phyloP scores from a whole-genome alignment of 2,329 filamentous ascomycete species.

The Diaporthe amygdali region DNA sequence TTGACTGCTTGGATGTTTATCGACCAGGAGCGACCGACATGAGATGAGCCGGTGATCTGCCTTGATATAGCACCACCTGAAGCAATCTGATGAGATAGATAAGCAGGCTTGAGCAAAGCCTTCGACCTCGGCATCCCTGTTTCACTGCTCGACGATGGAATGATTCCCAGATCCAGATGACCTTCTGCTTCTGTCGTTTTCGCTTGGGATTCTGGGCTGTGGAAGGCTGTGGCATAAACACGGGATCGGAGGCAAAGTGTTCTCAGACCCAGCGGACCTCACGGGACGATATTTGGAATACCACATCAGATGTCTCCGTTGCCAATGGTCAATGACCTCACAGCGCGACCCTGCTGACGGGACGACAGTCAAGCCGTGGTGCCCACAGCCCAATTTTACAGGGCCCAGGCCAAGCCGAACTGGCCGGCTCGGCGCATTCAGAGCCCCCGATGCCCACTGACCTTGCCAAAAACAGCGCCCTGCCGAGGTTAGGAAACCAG shows the following conservation, averaged over 20 bases:
- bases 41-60: not conserved
- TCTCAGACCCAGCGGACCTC: not conserved
- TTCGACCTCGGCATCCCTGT: slow-evolving; percentile 1
- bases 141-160: not conserved
- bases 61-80: not conserved
- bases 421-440: not conserved
- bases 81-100: not conserved
- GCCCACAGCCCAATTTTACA: not conserved
- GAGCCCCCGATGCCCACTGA: not conserved
- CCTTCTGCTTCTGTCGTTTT: no score
- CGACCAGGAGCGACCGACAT: not conserved
- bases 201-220: no score
- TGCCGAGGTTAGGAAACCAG: not conserved
- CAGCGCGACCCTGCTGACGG: not conserved
- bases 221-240: no score
- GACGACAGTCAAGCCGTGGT: not conserved
- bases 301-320: not conserved
- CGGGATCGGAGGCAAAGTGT: not conserved
- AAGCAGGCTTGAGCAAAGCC: not conserved
- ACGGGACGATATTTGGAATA: slow-evolving; percentile 6
- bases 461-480: not conserved
- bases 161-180: no score
- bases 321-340: not conserved
- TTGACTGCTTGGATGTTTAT: not conserved
- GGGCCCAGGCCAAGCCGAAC: not conserved